phyloP scores from a whole-genome alignment of 441 rosid genomes.

The Macaranga tanarius region DNA sequence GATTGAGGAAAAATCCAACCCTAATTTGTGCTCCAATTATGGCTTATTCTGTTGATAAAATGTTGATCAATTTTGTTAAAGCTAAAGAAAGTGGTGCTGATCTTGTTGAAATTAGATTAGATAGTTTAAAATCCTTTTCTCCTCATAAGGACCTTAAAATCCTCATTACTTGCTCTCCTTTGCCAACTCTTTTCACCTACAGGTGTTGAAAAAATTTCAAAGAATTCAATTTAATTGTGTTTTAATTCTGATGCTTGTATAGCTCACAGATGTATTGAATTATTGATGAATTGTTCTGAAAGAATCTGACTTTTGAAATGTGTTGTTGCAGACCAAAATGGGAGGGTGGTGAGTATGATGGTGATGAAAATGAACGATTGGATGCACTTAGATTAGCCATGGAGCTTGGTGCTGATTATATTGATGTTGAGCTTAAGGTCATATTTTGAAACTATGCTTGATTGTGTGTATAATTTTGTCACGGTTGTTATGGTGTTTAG shows the following conservation, averaged over 20 bases:
- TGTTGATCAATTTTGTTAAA: slow-evolving; percentile 47
- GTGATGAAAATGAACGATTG: slow-evolving; percentile 67
- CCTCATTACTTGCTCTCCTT: slow-evolving; percentile 52
- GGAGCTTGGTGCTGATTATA: slow-evolving; percentile 90
- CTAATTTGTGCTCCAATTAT: slow-evolving; percentile 79
- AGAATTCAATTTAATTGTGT: neutral
- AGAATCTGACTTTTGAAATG: too few relatives aligned
- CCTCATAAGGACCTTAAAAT: slow-evolving; percentile 46
- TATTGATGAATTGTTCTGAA: too few relatives aligned
- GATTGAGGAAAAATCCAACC: slow-evolving; percentile 49
- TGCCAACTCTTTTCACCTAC: slow-evolving; percentile 88
- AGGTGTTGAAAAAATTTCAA: slow-evolving; percentile 44
- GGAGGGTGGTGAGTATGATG: slow-evolving; percentile 94
- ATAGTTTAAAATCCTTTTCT: slow-evolving; percentile 50
- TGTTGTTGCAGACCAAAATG: slow-evolving; percentile 64
- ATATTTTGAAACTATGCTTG: neutral
- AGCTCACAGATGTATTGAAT: too few relatives aligned
- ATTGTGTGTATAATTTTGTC: neutral
- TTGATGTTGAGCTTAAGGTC: slow-evolving; percentile 95
- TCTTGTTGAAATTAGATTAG: slow-evolving; percentile 85
- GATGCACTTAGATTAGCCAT: slow-evolving; percentile 76
- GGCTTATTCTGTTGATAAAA: slow-evolving; percentile 62
- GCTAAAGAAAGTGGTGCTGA: slow-evolving; percentile 77
- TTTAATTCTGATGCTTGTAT: neutral
- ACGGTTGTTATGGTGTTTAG: neutral